Percentiles rank a stretch among this genome's conserved stretches.
Conservation (phyloP, 129 eudicot species). For the Logfia minima region DNA sequence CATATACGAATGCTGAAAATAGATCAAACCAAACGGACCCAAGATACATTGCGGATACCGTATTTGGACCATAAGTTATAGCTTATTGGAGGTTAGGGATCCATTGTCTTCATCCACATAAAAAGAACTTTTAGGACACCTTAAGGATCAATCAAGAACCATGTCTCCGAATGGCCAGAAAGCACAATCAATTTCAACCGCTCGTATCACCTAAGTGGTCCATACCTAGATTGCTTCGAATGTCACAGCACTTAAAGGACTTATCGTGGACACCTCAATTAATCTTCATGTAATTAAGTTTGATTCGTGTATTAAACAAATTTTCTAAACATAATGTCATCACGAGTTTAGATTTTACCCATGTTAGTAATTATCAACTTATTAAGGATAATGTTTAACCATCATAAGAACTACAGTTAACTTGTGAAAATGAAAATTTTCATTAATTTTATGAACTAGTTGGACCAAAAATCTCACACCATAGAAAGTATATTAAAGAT, state of each 20-base stretch:
- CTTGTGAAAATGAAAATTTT: background rate
- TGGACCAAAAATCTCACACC: constrained; percentile 12
- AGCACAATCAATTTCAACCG: constrained; percentile 30
- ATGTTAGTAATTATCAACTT: no score
- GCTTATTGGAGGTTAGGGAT: constrained; percentile 28
- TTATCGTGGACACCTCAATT: background rate
- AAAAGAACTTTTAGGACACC: constrained; percentile 27
- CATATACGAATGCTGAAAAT: constrained; percentile 6
- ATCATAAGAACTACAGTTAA: background rate
- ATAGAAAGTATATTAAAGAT: constrained; percentile 1
- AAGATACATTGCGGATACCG: background rate
- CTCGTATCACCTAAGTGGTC: constrained; percentile 19
- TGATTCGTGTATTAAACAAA: background rate
- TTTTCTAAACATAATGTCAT: background rate
- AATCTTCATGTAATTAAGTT: background rate
- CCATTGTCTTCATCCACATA: constrained; percentile 29
- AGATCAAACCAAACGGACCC: constrained; percentile 19
- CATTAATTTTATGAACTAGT: background rate
- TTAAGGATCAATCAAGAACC: constrained; percentile 22
- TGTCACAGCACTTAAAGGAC: constrained; percentile 28
- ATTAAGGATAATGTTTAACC: background rate
- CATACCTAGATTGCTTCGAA: constrained; percentile 26
- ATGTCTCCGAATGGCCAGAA: constrained; percentile 20
- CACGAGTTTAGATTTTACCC: background rate
- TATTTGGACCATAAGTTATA: constrained; percentile 25